A percentile compares a stretch with the other conserved stretches of the same genome.
Evolutionary conservation across 805 yeast genomes (phyloP).

Genomic region (Danielia reshetovae): DNA sequence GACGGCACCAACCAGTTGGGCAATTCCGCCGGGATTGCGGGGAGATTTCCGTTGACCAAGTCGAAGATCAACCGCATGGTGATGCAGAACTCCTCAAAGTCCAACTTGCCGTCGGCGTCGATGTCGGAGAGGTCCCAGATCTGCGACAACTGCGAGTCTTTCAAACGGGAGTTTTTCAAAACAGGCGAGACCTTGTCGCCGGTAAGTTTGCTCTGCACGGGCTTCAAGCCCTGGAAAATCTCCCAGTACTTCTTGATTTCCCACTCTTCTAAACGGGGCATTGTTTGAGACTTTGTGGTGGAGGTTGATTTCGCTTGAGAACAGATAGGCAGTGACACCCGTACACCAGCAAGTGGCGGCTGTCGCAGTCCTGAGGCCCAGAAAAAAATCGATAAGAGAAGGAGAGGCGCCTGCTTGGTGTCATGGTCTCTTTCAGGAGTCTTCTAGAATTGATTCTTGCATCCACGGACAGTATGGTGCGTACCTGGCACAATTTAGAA

Average conservation of each 20-base stretch:
- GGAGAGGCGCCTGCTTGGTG: no score
- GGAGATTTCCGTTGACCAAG: slow-evolving; percentile 64
- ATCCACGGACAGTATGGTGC: no score
- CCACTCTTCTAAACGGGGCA: slow-evolving; percentile 85
- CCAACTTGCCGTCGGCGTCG: slow-evolving; percentile 45
- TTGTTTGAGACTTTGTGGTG: slow-evolving; percentile 7
- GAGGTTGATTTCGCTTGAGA: no score
- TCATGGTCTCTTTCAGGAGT: no score
- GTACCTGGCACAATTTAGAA: no score
- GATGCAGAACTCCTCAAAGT: slow-evolving; percentile 96
- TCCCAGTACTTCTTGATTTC: slow-evolving; percentile 98
- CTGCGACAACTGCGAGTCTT: slow-evolving; percentile 66
- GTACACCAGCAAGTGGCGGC: no score
- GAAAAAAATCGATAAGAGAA: no score
- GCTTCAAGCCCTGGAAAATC: slow-evolving; percentile 85
- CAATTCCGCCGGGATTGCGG: slow-evolving; percentile 61
- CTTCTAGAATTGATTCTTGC: no score
- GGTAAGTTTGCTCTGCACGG: slow-evolving; percentile 70
- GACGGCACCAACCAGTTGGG: slow-evolving; percentile 95
- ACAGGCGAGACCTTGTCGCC: slow-evolving; percentile 86
- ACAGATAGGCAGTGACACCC: no score
- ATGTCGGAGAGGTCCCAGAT: slow-evolving; percentile 72
- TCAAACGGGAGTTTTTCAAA: slow-evolving; percentile 54
- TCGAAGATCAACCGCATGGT: slow-evolving; percentile 96
- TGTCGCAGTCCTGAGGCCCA: no score